Percentiles rank a stretch among this genome's conserved stretches.
These are phyloP conservation scores for Fusarium siculi DNA, from an alignment of 2,329 filamentous ascomycete species.

Conservation along the genomic window DNA sequence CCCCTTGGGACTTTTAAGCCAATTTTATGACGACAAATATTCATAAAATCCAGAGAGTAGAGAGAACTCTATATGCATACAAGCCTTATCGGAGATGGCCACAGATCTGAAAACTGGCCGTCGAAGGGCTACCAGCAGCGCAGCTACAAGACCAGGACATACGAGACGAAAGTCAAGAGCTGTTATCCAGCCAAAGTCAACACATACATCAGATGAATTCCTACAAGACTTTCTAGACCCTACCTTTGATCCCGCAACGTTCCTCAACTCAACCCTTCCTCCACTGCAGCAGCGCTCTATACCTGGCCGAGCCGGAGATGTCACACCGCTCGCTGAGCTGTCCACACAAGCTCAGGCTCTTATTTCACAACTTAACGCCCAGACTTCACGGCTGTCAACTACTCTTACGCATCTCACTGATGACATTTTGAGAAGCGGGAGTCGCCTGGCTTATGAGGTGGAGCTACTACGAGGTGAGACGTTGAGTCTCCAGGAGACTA, in stretches of 20 bases:
- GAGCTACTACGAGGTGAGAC: conserved; percentile 92
- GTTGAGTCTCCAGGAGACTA: conserved; percentile 78
- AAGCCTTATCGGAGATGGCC: conserved; percentile 37
- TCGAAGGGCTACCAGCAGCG: conserved; percentile 60
- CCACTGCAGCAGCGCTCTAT: conserved; percentile 64
- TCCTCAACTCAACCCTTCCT: conserved; percentile 83
- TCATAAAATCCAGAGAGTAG: neutral
- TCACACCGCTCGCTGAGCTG: conserved; percentile 76
- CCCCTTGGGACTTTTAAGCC: conserved; percentile 10
- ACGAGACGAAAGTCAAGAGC: conserved; percentile 52
- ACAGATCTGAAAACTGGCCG: conserved; percentile 49
- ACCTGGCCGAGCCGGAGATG: conserved; percentile 42
- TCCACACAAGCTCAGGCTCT: conserved; percentile 84
- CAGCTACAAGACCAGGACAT: conserved; percentile 55
- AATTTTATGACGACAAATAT: neutral
- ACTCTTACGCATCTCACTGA: conserved; percentile 91
- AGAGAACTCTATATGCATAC: neutral
- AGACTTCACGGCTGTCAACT: conserved; percentile 83
- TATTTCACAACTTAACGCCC: conserved; percentile 88
- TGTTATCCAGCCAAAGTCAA: conserved; percentile 61
- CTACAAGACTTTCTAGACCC: conserved; percentile 80
- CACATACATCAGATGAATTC: conserved; percentile 76
- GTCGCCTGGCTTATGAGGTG: conserved; percentile 91
- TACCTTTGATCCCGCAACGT: conserved; percentile 84
- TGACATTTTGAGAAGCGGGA: conserved; percentile 90